Percentiles rank a stretch among this genome's conserved stretches.
Evolutionary conservation across 805 yeast species (phyloP).

Genomic region (Saccharomycopsis selenospora): DNA sequence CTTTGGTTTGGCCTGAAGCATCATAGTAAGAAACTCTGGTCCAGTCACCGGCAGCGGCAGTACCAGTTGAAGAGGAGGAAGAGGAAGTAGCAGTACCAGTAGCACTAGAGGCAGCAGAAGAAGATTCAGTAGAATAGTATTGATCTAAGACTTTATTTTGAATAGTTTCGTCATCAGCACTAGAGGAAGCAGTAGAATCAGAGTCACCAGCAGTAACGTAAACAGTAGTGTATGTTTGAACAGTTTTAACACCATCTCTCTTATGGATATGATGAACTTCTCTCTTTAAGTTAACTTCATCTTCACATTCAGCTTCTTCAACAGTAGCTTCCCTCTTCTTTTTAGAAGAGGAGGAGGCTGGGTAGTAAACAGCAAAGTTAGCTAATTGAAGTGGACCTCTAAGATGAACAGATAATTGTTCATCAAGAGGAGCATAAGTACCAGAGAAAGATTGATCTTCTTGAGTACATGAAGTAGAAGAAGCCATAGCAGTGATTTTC

Average conservation of each 20-base stretch:
- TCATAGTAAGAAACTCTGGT: conserved; percentile 65
- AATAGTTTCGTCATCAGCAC: conserved; percentile 25
- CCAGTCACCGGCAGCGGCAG: conserved; percentile 53
- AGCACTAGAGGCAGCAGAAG: conserved; percentile 12
- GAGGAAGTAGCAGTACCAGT: conserved; percentile 21
- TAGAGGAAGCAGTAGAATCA: conserved; percentile 26
- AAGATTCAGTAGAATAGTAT: conserved; percentile 21
- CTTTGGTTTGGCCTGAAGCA: conserved; percentile 50
- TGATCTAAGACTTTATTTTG: conserved; percentile 21
- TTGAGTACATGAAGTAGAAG: conserved; percentile 65
- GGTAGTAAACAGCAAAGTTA: conserved; percentile 88
- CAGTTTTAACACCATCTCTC: conserved; percentile 56
- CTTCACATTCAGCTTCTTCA: conserved; percentile 31
- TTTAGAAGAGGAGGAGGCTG: conserved; percentile 38
- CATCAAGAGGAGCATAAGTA: conserved; percentile 69
- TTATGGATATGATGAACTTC: conserved; percentile 40
- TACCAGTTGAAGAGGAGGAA: conserved; percentile 22
- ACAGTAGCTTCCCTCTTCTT: conserved; percentile 39
- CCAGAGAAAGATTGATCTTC: conserved; percentile 56
- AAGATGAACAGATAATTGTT: conserved; percentile 82
- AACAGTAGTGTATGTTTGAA: conserved; percentile 74
- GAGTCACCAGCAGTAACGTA: conserved; percentile 45
- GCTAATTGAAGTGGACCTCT: conserved; percentile 79
- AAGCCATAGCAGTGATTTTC: conserved; percentile 74
- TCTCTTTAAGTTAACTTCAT: conserved; percentile 19